Conservation (phyloP, 306 rosid species). For the Cicer arietinum region DNA sequence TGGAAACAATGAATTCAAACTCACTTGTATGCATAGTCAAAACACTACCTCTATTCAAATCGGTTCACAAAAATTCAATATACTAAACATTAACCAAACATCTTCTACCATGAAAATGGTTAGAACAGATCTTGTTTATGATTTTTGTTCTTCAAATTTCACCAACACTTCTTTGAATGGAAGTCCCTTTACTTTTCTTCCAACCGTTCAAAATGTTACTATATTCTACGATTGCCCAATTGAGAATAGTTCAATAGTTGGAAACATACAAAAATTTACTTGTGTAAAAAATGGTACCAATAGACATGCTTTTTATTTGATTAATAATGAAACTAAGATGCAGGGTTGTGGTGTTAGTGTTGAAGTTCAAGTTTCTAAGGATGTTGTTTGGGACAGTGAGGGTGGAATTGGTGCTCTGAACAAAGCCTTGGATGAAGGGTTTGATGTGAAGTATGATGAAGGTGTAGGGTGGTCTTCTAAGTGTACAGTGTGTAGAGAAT, state of each 20-base stretch:
- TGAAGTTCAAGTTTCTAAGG: slow-evolving; percentile 42
- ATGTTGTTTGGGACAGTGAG: slow-evolving; percentile 37
- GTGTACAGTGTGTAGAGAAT: slow-evolving; percentile 43
- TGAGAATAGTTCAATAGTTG: neutral
- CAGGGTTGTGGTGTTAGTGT: slow-evolving; percentile 36
- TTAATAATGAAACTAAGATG: slow-evolving; percentile 41
- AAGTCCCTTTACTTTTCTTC: slow-evolving; percentile 39
- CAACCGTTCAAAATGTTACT: slow-evolving; percentile 43
- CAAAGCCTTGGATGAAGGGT: slow-evolving; percentile 43
- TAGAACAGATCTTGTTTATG: slow-evolving; percentile 44
- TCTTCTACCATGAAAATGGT: slow-evolving; percentile 41
- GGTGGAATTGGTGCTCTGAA: slow-evolving; percentile 24
- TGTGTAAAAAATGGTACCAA: slow-evolving; percentile 38
- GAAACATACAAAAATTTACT: slow-evolving; percentile 24
- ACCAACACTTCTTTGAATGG: slow-evolving; percentile 45
- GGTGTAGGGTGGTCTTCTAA: slow-evolving; percentile 43
- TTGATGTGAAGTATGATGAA: slow-evolving; percentile 49
- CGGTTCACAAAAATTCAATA: slow-evolving; percentile 39
- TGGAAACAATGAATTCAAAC: slow-evolving; percentile 41
- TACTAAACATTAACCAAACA: slow-evolving; percentile 42
- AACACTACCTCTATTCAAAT: slow-evolving; percentile 38
- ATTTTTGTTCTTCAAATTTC: slow-evolving; percentile 44
- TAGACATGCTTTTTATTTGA: slow-evolving; percentile 43
- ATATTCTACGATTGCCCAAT: slow-evolving; percentile 46
- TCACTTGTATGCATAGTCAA: slow-evolving; percentile 38